Base-by-base conservation (phyloP, 805 yeast genomes). In the Suhomyces xylopsoci region DNA sequence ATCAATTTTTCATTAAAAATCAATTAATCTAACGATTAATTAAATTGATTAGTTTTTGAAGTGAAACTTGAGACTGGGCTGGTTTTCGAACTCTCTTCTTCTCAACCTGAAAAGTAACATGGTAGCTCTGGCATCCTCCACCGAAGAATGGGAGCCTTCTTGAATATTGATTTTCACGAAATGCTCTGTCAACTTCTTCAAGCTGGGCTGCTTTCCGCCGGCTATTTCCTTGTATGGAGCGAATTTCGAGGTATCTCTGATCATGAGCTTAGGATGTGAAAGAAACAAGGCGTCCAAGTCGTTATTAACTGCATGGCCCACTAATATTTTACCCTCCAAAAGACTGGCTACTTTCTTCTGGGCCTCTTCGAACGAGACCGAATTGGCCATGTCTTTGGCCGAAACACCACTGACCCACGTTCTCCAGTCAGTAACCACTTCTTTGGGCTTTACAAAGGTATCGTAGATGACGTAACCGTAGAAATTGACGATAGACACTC, bases 341-440 rank as follows among this genome's bases (percentile, higher is more conserved):
- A 90, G 54, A 1, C 80, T 76, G 0, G 82, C 66, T 0, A 83
- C 85, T 48, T 69, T 71, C 22, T 70, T 58, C 64, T 87, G 96
- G 0, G 93, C 96, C 22, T 81, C 81, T 57, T 80, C 76, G 61
- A 88, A 87, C 1, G 82, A 55, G 0, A 86, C 77, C 0, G 97
- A 97, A 42, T 75, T 67, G 26, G 72, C 71, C 88, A 92, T 83
- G 62, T 86, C 81, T 2, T 70, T 67, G 0, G 96, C 90, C 2
- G 84, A 75, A 2, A 92, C 81, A 24, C 98, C 98, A 67, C 93
- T 85, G 19, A 90, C 96, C 87, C 91, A 84, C 0, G 97, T 92
- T 67, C 97, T 78, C 92, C 94, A 92, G 62, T 92, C 96, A 0
- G 92, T 85, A 2, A 92, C 96, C 51, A 71, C 74, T 60, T 86